Percentiles rank a stretch among this genome's conserved stretches.
Evolutionary conservation across 371 early-diverging fungal genomes (phyloP).

Genomic region (Furculomyces boomerangus): DNA sequence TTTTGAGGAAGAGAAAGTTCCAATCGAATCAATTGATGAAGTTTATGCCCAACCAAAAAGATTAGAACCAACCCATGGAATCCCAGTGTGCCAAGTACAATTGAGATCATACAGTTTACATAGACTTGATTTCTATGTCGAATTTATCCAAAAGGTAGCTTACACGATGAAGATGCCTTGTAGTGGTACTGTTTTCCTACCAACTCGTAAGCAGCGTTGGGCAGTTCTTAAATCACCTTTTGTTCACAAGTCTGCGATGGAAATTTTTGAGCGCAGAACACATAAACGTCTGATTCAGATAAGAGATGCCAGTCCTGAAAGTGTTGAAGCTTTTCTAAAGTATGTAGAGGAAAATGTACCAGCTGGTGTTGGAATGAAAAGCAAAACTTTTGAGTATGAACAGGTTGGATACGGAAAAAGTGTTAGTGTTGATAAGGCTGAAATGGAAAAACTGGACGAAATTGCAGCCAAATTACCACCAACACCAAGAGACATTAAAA

Average conservation of each 20-base stretch:
- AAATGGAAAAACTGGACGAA: slow-evolving; percentile 8
- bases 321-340: slow-evolving; percentile 52
- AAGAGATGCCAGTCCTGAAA: slow-evolving; percentile 59
- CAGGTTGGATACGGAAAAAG: slow-evolving; percentile 8
- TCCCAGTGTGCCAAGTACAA: slow-evolving; percentile 17
- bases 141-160: slow-evolving; percentile 72
- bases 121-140: slow-evolving; percentile 69
- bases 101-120: slow-evolving; percentile 27
- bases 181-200: slow-evolving; percentile 50
- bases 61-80: slow-evolving; percentile 9
- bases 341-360: slow-evolving; percentile 57
- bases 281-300: slow-evolving; percentile 68
- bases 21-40: slow-evolving; percentile 7
- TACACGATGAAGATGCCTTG: slow-evolving; percentile 56
- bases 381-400: slow-evolving; percentile 48
- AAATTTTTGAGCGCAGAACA: slow-evolving; percentile 84
- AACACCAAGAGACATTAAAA: not conserved
- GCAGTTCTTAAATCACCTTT: slow-evolving; percentile 86
- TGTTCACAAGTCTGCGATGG: slow-evolving; percentile 89
- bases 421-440: not conserved
- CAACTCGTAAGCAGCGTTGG: slow-evolving; percentile 68
- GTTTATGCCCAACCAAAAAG: slow-evolving; percentile 8
- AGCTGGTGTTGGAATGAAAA: slow-evolving; percentile 57
- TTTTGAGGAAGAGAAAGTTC: slow-evolving; percentile 7
- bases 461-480: slow-evolving; percentile 1